A percentile compares a stretch with the other conserved stretches of the same genome.
These are phyloP conservation scores for Neurospora sp. DNA, from an alignment of 495 filamentous ascomycete species.

Conservation along the genomic window DNA sequence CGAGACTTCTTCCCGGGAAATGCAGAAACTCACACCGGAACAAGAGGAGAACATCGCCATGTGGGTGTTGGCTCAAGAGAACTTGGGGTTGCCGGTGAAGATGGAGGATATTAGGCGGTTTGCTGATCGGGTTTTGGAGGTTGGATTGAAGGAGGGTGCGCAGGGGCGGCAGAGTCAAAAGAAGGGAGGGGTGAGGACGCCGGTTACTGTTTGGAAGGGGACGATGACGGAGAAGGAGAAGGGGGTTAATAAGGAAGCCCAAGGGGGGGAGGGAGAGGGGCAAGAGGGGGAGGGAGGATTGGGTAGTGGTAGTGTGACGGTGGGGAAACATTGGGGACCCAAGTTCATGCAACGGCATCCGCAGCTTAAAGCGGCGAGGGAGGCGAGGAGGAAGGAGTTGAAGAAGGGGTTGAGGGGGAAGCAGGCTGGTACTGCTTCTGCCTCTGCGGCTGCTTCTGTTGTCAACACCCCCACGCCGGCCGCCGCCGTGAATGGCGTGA, in stretches of 20 bases:
- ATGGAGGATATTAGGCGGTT: conserved; percentile 24
- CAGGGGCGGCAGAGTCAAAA: background rate
- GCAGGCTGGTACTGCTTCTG: background rate
- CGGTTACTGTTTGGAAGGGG: background rate
- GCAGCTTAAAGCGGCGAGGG: background rate
- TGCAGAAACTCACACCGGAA: background rate
- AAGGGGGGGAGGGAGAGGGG: background rate
- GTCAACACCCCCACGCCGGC: background rate
- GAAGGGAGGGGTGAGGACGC: background rate
- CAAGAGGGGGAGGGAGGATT: background rate
- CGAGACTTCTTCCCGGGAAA: background rate
- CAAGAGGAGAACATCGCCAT: background rate
- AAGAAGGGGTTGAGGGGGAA: background rate
- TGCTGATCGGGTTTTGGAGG: conserved; percentile 19
- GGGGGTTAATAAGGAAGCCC: too few relatives aligned
- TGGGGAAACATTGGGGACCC: background rate
- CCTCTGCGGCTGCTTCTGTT: background rate
- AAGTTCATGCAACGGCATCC: background rate
- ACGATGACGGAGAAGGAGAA: background rate
- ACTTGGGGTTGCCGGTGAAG: conserved; percentile 33
- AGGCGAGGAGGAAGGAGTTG: background rate
- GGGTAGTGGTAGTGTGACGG: background rate
- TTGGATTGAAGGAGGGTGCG: background rate
- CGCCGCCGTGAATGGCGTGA: background rate
- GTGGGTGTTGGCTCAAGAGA: conserved; percentile 31